Evolutionary conservation across 768 basidiomycete genomes (phyloP).

Genomic region (Rhodocollybia butyracea): DNA sequence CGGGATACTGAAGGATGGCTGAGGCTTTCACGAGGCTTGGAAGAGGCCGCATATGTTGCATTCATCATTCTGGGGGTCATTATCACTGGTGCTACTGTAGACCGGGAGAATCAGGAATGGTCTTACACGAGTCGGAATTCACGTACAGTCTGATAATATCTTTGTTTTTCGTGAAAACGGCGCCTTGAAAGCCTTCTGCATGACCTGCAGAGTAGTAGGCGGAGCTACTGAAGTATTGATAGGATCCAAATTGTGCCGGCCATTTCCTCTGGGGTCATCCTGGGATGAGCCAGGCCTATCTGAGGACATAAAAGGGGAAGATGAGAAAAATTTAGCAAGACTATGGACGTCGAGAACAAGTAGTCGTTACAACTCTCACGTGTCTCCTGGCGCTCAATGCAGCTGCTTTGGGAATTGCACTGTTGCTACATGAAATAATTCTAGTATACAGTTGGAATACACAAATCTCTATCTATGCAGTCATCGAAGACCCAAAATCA

Average conservation of each 20-base stretch:
- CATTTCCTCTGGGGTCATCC: slow-evolving; percentile 34
- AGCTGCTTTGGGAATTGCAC: background rate
- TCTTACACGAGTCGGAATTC: background rate
- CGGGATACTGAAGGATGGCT: slow-evolving; percentile 28
- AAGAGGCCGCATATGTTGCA: slow-evolving; percentile 65
- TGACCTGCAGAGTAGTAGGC: slow-evolving; percentile 52
- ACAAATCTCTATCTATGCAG: background rate
- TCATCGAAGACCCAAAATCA: slow-evolving; percentile 53
- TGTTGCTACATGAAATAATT: no score
- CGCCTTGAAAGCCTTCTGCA: slow-evolving; percentile 69
- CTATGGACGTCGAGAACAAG: background rate
- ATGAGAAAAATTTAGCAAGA: background rate
- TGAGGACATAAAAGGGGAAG: slow-evolving; percentile 30
- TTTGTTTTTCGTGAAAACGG: slow-evolving; percentile 65
- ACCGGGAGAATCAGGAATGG: background rate
- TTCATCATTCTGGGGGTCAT: slow-evolving; percentile 87
- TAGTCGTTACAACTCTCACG: background rate
- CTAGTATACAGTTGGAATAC: background rate
- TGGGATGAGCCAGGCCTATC: slow-evolving; percentile 29
- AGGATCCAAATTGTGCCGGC: slow-evolving; percentile 36
- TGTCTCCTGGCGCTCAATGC: background rate
- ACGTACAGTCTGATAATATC: slow-evolving; percentile 74
- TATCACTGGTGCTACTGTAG: slow-evolving; percentile 77
- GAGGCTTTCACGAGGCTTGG: slow-evolving; percentile 38
- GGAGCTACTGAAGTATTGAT: slow-evolving; percentile 29